These are phyloP conservation scores for Vachellia pachyceras DNA, from an alignment of 306 rosid species.

Conservation along the genomic window DNA sequence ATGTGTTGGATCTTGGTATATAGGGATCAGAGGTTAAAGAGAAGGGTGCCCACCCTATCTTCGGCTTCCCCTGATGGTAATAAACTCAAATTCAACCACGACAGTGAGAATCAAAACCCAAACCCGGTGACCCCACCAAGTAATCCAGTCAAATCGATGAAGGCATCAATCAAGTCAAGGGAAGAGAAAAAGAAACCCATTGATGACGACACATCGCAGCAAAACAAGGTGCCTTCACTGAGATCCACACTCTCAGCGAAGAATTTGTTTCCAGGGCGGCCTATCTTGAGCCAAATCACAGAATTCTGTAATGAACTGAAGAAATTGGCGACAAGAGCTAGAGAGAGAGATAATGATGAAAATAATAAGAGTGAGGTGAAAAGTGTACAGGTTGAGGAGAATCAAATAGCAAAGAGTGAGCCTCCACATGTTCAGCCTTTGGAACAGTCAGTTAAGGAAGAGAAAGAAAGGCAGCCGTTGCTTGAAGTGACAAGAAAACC, in stretches of 20 bases:
- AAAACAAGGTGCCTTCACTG: constrained; percentile 54
- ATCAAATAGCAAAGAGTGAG: constrained; percentile 35
- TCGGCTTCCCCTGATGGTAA: constrained; percentile 56
- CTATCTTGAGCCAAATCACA: constrained; percentile 81
- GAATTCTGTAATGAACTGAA: constrained; percentile 90
- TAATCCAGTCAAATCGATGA: constrained; percentile 48
- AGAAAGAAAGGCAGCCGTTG: constrained; percentile 67
- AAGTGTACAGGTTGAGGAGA: constrained; percentile 43
- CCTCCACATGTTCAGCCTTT: constrained; percentile 37
- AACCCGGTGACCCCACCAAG: constrained; percentile 62
- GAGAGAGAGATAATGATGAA: constrained; percentile 67
- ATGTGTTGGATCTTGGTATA: constrained; percentile 15
- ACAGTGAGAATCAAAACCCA: constrained; percentile 78
- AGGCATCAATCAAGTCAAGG: constrained; percentile 75
- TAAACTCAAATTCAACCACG: constrained; percentile 56
- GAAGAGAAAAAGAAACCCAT: constrained; percentile 61
- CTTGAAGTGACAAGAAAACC: constrained; percentile 54
- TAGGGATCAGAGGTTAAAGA: constrained; percentile 77
- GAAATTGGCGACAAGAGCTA: constrained; percentile 67
- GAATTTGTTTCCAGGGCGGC: constrained; percentile 78
- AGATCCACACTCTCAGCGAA: constrained; percentile 79
- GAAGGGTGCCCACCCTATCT: constrained; percentile 59
- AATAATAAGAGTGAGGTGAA: constrained; percentile 31
- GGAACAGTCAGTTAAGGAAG: constrained; percentile 51
- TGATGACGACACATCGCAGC: constrained; percentile 48